phyloP scores from a whole-genome alignment of 208 protist species.

The Leishmania martiniquensis region DNA sequence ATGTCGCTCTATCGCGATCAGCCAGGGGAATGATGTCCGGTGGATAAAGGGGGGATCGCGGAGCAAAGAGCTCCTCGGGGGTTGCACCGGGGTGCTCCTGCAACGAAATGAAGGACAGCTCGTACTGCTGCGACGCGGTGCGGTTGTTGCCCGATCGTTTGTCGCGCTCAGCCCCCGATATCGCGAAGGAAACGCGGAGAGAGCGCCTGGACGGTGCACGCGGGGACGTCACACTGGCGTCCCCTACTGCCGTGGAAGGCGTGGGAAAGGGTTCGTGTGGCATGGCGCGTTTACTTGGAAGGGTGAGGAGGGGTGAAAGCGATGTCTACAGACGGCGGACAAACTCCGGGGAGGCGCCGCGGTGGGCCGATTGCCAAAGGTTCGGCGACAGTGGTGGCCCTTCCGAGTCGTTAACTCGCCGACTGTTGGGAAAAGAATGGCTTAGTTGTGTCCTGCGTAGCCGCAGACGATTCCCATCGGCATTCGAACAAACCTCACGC shows the following conservation, averaged over 20 bases:
- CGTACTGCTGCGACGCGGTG: conserved; percentile 17
- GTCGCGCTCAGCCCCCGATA: background rate
- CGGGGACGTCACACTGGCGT: background rate
- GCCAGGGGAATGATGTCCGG: conserved; percentile 7
- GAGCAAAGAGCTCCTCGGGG: background rate
- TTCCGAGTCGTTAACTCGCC: background rate
- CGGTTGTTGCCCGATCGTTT: background rate
- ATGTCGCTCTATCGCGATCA: background rate
- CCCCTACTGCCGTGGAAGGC: background rate
- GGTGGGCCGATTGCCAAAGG: background rate
- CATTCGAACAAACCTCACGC: background rate
- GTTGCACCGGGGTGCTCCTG: background rate
- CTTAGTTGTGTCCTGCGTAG: background rate
- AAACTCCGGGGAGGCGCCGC: background rate
- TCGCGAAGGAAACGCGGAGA: conserved; percentile 15
- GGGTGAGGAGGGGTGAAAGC: background rate
- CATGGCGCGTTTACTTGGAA: background rate
- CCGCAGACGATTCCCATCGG: background rate
- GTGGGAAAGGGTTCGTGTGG: background rate
- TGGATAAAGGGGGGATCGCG: conserved; percentile 18
- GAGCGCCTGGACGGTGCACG: background rate
- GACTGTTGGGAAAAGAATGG: background rate
- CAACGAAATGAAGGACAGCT: background rate
- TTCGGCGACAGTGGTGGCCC: background rate
- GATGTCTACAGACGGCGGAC: background rate